phyloP scores from a whole-genome alignment of 768 basidiomycete species.

The Serendipita sp. region DNA sequence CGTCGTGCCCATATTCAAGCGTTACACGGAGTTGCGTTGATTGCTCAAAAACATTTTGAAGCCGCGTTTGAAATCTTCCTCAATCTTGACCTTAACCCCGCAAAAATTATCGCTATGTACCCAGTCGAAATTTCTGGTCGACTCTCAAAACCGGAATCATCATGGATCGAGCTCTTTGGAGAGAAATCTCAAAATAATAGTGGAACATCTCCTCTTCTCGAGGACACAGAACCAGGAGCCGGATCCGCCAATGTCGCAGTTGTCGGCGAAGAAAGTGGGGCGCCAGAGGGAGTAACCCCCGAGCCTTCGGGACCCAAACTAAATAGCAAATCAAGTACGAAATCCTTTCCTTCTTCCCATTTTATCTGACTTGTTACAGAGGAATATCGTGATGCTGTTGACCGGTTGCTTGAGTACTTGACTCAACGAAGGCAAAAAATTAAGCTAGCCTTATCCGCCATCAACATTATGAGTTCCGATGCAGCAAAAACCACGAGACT shows the following conservation, averaged over 20 bases:
- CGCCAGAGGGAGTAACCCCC: neutral
- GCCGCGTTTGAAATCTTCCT: slow-evolving; percentile 76
- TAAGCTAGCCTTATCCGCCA: slow-evolving; percentile 50
- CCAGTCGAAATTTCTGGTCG: slow-evolving; percentile 68
- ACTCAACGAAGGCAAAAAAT: slow-evolving; percentile 83
- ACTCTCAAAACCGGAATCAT: slow-evolving; percentile 46
- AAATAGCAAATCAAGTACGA: neutral
- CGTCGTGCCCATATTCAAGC: slow-evolving; percentile 45
- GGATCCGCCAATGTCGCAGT: slow-evolving; percentile 18
- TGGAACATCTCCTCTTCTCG: slow-evolving; percentile 6
- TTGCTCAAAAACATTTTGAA: slow-evolving; percentile 51
- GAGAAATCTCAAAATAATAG: slow-evolving; percentile 33
- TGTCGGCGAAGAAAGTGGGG: slow-evolving; percentile 6
- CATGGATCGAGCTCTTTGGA: slow-evolving; percentile 74
- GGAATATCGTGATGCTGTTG: slow-evolving; percentile 55
- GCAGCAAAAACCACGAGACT: slow-evolving; percentile 53
- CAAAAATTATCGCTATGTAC: slow-evolving; percentile 83
- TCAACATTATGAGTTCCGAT: slow-evolving; percentile 52
- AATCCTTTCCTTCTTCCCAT: neutral
- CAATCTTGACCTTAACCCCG: slow-evolving; percentile 79
- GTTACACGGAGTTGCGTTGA: slow-evolving; percentile 65
- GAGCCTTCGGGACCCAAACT: slow-evolving; percentile 8
- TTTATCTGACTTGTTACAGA: slow-evolving; percentile 25
- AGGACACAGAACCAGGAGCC: slow-evolving; percentile 16
- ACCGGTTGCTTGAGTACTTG: slow-evolving; percentile 74